Evolutionary conservation across 805 yeast species (phyloP).

Genomic region (Sungouiella blattae): DNA sequence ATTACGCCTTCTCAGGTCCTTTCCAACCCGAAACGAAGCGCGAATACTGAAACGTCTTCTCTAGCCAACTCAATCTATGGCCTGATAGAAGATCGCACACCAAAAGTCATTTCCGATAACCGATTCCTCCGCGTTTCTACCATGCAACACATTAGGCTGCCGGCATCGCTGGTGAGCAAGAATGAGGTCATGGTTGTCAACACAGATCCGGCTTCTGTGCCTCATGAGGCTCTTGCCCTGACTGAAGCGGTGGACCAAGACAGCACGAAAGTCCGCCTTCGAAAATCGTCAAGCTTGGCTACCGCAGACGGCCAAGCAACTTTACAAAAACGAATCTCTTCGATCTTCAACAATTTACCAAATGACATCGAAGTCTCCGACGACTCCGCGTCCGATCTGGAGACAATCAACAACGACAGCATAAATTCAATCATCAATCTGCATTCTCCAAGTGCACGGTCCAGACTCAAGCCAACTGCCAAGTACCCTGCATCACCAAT

Average conservation of each 20-base stretch:
- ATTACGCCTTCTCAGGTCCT: too few relatives aligned
- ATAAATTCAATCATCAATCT: constrained; percentile 1
- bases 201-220: constrained; percentile 20
- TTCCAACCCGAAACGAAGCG: too few relatives aligned
- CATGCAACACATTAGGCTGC: constrained; percentile 15
- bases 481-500: not conserved
- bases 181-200: constrained; percentile 32
- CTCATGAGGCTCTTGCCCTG: not conserved
- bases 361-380: constrained; percentile 45
- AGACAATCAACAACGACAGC: constrained; percentile 24
- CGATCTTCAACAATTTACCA: constrained; percentile 44
- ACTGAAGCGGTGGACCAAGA: not conserved
- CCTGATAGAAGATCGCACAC: too few relatives aligned
- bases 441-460: not conserved
- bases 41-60: too few relatives aligned
- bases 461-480: not conserved
- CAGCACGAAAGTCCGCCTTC: not conserved
- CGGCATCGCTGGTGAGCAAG: constrained; percentile 18
- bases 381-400: constrained; percentile 42
- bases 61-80: too few relatives aligned
- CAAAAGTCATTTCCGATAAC: constrained; percentile 38
- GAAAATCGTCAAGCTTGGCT: not conserved
- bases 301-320: constrained; percentile 9
- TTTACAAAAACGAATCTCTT: constrained; percentile 32
- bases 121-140: constrained; percentile 30